Percentiles rank a stretch among this genome's conserved stretches.
phyloP scores from a whole-genome alignment of 2,329 filamentous ascomycete species.

The Aspergillus uvarum region DNA sequence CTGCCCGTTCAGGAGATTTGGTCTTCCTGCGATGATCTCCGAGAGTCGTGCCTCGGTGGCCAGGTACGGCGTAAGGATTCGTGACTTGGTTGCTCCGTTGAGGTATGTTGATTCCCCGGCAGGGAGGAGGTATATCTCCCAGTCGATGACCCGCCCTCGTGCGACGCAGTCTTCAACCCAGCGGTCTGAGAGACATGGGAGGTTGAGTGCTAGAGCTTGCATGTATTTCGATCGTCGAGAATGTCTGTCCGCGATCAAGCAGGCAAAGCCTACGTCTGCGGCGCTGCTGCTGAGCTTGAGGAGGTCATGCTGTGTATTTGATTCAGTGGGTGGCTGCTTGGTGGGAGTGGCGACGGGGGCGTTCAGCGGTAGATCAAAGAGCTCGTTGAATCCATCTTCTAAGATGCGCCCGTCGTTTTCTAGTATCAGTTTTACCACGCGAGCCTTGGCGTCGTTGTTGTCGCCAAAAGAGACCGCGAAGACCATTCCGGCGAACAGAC shows the following conservation, averaged over 20 bases:
- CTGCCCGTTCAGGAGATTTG: conserved; percentile 62
- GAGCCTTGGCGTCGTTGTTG: conserved; percentile 56
- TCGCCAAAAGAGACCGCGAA: conserved; percentile 78
- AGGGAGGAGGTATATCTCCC: conserved; percentile 79
- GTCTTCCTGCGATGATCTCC: conserved; percentile 59
- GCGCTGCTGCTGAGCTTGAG: conserved; percentile 58
- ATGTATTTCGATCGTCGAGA: conserved; percentile 89
- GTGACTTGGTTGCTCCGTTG: conserved; percentile 73
- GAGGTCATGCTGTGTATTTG: conserved; percentile 17
- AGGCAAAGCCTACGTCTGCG: conserved; percentile 69
- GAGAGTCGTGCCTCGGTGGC: conserved; percentile 56
- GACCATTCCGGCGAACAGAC: conserved; percentile 75
- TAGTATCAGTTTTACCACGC: conserved; percentile 62
- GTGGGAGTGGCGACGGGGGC: conserved; percentile 29
- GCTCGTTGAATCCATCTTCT: conserved; percentile 72
- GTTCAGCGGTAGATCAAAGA: conserved; percentile 60
- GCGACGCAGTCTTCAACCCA: conserved; percentile 76
- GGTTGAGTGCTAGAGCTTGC: conserved; percentile 84
- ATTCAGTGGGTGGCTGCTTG: conserved; percentile 22
- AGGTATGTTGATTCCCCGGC: conserved; percentile 78
- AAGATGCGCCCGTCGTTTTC: conserved; percentile 72
- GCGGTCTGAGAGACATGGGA: conserved; percentile 79
- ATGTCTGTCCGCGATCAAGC: conserved; percentile 80
- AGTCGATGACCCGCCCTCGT: conserved; percentile 64
- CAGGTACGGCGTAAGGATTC: conserved; percentile 64